Evolutionary conservation across 2,329 filamentous ascomycete species (phyloP), one percentile per base, ranked within the genome.

Genomic region (Colletotrichum cereale): DNA sequence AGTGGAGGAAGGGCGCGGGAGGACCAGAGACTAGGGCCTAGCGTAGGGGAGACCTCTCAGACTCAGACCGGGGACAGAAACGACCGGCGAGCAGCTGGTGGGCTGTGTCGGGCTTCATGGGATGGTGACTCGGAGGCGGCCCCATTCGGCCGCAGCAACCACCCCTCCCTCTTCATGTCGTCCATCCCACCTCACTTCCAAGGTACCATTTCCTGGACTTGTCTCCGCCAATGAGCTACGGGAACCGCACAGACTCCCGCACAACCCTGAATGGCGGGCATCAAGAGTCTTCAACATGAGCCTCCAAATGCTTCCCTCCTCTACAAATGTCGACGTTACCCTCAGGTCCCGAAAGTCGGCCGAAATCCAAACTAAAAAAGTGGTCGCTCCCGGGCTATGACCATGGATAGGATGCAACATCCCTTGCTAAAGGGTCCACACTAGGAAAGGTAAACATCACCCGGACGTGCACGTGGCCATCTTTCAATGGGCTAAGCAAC

Each of bases 171-270:
- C 53, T 67, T 71, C 57, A 67, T 66, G 62, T 66, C 62, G 55
- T 72, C 65, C 58, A 71, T 71, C 65, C 64, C 68, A 70, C 67
- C 66, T 66, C 53, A 56, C 56, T 48, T 66, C 47, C 48, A 70
- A 72, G 66, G 40, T 52, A 66, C 66, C 70, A 62, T 66, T 62
- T 66, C 62, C 57, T 67, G 58, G 72, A 53, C 57, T 38, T 52
- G 52, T 61, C 66, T 71, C 73, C 73, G 71, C 73, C 73, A 75
- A 66, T 73, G 71, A 73, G 60, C 57, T 62, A 60, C 67, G 65
- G 71, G 55, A 73, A 66, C 58, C 74, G 73, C 74, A 75, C 73
- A 72, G 74, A 74, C 73, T 75, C 66, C 73, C 74, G 74, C 71
- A 66, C 71, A 74, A 74, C 73, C 73, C 74, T 75, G 71, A 67